Base-by-base conservation (phyloP, 2,329 filamentous ascomycete species). In the Colletotrichum aenigma region DNA sequence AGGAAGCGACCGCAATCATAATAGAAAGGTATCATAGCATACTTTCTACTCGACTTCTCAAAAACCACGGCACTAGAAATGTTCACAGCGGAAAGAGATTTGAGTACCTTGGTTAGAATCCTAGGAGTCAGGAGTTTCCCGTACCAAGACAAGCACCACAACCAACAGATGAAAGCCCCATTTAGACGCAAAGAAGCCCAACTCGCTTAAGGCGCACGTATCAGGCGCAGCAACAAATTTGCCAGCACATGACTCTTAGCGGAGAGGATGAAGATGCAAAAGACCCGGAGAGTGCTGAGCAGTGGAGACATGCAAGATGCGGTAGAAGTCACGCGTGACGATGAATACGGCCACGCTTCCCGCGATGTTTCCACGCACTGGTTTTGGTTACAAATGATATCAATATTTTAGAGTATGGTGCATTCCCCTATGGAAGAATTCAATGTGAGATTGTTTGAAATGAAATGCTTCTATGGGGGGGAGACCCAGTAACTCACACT, bases 91-190 rank as follows among this genome's bases (percentile, higher is more conserved):
- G 38, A 43, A 43, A 43, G 38, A 43, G 38, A n/a, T 43, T 10
- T 2, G 0, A 43, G 38, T 43, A 4, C 18, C 18, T 43, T 43
- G 38, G 18, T 43, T n/a, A 43, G 0, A n/a, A 2, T 0, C 38
- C 38, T 18, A 10, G 38, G 38, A 43, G 9, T 0, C 3, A 21
- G 0, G 18, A 48, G 43, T 48, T 48, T 48, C 18, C 38, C 18
- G 4, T 12, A 43, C 38, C 38, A 18, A 43, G 2, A 43, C 38
- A n/a, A 43, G 0, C 38, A 43, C 4, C 38, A 43, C 6, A 3
- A 4, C 34, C 6, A 43, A 43, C 18, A 2, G 38, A 12, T 4
- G 4, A n/a, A 3, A 48, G 38, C 43, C 43, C 43, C n/a, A n/a
- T 18, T 48, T 4, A 12, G n/a, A 48, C 43, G 0, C 10, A 1